Evolutionary conservation across 2,329 filamentous ascomycete genomes (phyloP).

Genomic region (Coleophoma cylindrospora): DNA sequence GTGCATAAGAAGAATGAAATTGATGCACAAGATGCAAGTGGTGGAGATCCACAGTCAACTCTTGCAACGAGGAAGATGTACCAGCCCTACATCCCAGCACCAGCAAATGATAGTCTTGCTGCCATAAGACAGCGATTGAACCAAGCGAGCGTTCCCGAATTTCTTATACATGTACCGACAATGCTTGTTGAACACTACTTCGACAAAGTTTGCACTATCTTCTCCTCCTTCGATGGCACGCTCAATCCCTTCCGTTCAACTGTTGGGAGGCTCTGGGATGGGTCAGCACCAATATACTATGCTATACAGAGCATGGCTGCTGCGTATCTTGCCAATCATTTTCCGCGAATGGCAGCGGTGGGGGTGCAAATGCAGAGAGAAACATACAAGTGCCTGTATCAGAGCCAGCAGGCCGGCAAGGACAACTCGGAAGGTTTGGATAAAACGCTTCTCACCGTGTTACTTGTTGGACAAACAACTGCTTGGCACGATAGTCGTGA

Average conservation of each 20-base stretch:
- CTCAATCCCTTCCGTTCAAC: constrained; percentile 57
- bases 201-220: constrained; percentile 54
- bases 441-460: constrained; percentile 49
- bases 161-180: constrained; percentile 38
- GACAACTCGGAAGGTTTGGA: constrained; percentile 42
- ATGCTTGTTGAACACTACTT: constrained; percentile 60
- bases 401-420: constrained; percentile 45
- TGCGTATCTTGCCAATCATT: constrained; percentile 53
- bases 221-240: constrained; percentile 59
- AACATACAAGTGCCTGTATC: constrained; percentile 25
- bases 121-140: not conserved
- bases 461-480: constrained; percentile 54
- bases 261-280: constrained; percentile 50
- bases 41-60: not conserved
- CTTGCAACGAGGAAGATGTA: not conserved
- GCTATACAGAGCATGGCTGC: constrained; percentile 62
- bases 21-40: not conserved
- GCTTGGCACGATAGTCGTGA: constrained; percentile 54
- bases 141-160: constrained; percentile 1
- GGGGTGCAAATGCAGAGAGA: constrained; percentile 43
- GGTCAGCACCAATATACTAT: constrained; percentile 53
- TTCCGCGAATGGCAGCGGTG: constrained; percentile 44
- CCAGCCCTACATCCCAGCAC: not conserved
- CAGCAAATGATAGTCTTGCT: not conserved
- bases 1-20: not conserved